A percentile compares a stretch with the other conserved stretches of the same genome.
phyloP scores from a whole-genome alignment of 2,329 filamentous ascomycete species.

The Colletotrichum sp. region DNA sequence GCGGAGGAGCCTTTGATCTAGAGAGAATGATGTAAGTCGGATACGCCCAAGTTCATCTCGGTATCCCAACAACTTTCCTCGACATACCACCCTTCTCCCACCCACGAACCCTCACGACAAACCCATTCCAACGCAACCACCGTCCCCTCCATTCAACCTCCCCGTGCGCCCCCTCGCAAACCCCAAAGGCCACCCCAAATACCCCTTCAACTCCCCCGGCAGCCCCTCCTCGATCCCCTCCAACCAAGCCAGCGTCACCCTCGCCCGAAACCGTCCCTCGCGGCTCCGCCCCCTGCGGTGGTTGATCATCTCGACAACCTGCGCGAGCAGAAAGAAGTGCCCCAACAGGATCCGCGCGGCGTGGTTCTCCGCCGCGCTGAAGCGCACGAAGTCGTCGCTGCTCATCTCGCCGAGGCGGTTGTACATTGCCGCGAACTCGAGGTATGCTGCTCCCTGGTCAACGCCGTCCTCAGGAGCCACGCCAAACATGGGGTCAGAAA shows the following conservation, averaged over 20 bases:
- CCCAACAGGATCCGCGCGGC: slow-evolving; percentile 38
- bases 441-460: slow-evolving; percentile 22
- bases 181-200: slow-evolving; percentile 35
- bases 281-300: slow-evolving; percentile 11
- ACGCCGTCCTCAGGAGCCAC: neutral
- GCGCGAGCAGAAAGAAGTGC: slow-evolving; percentile 39
- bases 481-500: too few species aligned
- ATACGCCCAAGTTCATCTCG: neutral
- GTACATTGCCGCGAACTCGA: slow-evolving; percentile 30
- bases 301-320: slow-evolving; percentile 23
- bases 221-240: slow-evolving; percentile 36
- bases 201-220: slow-evolving; percentile 31
- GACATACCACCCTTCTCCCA: fast-evolving
- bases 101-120: neutral
- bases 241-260: slow-evolving; percentile 41
- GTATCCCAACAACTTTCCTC: neutral
- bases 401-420: slow-evolving; percentile 28
- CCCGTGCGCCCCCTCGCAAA: slow-evolving; percentile 25
- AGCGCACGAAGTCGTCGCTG: slow-evolving; percentile 34
- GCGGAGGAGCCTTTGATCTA: neutral
- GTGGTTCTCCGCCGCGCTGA: slow-evolving; percentile 33
- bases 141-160: neutral
- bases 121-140: fast-evolving
- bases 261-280: slow-evolving; percentile 25
- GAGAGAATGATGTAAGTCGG: neutral